Base-by-base conservation (phyloP, 139 green algal genomes). In the Ulvella scutata region DNA sequence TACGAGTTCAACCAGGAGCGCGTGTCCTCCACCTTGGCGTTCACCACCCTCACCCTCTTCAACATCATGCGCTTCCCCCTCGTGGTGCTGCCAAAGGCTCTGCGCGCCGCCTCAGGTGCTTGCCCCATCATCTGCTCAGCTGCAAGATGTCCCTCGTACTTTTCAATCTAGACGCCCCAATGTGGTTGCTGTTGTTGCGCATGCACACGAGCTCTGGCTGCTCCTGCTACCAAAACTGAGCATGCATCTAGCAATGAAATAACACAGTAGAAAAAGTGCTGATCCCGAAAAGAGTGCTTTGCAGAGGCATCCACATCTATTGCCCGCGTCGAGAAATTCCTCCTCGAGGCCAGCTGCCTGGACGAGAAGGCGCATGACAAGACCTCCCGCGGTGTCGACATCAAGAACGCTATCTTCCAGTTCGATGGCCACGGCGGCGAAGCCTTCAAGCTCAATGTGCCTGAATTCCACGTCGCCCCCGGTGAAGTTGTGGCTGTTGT, bases 51-150 rank as follows among this genome's bases (percentile, higher is more conserved):
- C 2, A 87, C 89, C 28, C 86, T 94, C 23, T 92, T 94, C 82
- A 90, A 91, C 80, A 86, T 91, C 36, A 77, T 94, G 74, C 85
- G 88, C 75, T 90, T 92, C 79, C 89, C 89, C 2, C 76, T 94
- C 10, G 83, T 92, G 38, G 85, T 92, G 83, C 85, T 92, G 67
- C 88, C 88, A 72, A 91, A 89, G 81, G 85, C 85, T 1, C 78
- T 91, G 74, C 80, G 83, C 33, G 82, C 79, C 43, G 43, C 79
- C 33, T 90, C 82, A 21, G 51, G 51, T 67, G 17, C 51, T 13
- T 6, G 62, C 26, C 33, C 13, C 51, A 13, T 0, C 51, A n/a
- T n/a, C n/a, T n/a, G n/a, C n/a, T n/a, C n/a, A n/a, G n/a, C n/a
- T n/a, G n/a, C n/a, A n/a, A n/a, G n/a, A n/a, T n/a, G n/a, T n/a